Base-by-base conservation (phyloP, 2,329 filamentous ascomycete species). In the Trichoderma asperellum region DNA sequence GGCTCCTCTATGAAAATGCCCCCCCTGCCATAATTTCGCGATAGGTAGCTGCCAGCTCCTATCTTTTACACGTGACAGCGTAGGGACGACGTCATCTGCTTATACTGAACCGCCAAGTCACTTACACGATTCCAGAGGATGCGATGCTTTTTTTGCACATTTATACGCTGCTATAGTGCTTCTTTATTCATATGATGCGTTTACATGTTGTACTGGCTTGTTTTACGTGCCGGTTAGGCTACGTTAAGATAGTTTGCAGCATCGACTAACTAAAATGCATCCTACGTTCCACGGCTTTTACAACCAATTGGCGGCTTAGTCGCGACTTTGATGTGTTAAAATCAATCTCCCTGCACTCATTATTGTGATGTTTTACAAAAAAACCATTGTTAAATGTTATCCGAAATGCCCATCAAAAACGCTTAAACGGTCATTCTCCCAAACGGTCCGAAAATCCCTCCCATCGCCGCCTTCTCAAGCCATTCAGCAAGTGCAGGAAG, bases 21-120 rank as follows among this genome's bases (percentile, higher is more conserved):
- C 64, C 64, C 47, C 56, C 49, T 64, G 61, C 18, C 34, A 56
- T 43, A 47, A 16, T 27, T 63, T 49, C 58, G 35, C 58, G 58
- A 60, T 62, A 68, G 47, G 47, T 61, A 68, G 34, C 49, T 61
- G 34, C 56, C 40, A 68, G 24, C 56, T 68, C 57, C 57, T 55
- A 34, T 32, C 43, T 47, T 29, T 35, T 60, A 69, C 68, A 69
- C 68, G 68, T 69, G 68, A 69, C 62, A 59, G 40, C n/a, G 40
- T n/a, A 29, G 32, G 47, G 52, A 43, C 68, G 68, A 66, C 68
- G 68, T 69, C 68, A 66, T 69, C n/a, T 32, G 34, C 58, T 37
- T 43, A 6, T 43, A n/a, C 16, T 2, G 40, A 43, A 43, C 40
- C 40, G 18, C 32, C 18, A 21, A 32, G 27, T 7, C 34, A 49